Percentiles rank a stretch among this genome's conserved stretches.
Conservation (phyloP, 805 yeast genomes). For the Metschnikowia henanensis region DNA sequence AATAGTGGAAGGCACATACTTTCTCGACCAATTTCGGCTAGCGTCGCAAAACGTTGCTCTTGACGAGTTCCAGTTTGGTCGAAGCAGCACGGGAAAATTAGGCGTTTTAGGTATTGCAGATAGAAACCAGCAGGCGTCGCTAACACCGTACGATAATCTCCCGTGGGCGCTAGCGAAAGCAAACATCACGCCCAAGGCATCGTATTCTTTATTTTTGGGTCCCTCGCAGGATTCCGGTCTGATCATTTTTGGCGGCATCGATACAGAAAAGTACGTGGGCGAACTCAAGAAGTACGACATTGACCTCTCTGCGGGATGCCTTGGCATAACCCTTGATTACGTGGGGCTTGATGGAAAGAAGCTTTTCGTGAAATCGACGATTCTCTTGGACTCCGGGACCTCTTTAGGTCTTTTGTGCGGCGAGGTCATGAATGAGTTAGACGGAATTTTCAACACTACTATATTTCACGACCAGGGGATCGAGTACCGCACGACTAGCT, state of each 20-base stretch:
- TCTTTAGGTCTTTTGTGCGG: slow-evolving; percentile 9
- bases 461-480: slow-evolving; percentile 1
- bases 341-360: slow-evolving; percentile 3
- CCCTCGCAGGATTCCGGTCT: slow-evolving; percentile 29
- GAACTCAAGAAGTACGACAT: slow-evolving; percentile 3
- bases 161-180: slow-evolving; percentile 59
- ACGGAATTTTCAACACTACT: slow-evolving; percentile 10
- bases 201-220: slow-evolving; percentile 64
- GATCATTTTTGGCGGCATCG: slow-evolving; percentile 44
- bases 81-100: not conserved
- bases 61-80: slow-evolving; percentile 13
- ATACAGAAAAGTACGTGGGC: slow-evolving; percentile 35
- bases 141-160: slow-evolving; percentile 40
- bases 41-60: slow-evolving; percentile 1
- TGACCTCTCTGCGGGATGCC: slow-evolving; percentile 1
- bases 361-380: slow-evolving; percentile 1
- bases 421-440: slow-evolving; percentile 11
- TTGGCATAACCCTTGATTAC: slow-evolving; percentile 3
- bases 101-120: slow-evolving; percentile 15
- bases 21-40: slow-evolving; percentile 10
- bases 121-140: slow-evolving; percentile 4
- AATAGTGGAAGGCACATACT: slow-evolving; percentile 6
- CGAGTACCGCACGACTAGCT: slow-evolving; percentile 10
- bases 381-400: slow-evolving; percentile 16
- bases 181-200: slow-evolving; percentile 54